A percentile compares a stretch with the other conserved stretches of the same genome.
These are phyloP conservation scores for Hyaloscypha hepaticicola DNA, from an alignment of 495 filamentous ascomycete species.

Conservation along the genomic window DNA sequence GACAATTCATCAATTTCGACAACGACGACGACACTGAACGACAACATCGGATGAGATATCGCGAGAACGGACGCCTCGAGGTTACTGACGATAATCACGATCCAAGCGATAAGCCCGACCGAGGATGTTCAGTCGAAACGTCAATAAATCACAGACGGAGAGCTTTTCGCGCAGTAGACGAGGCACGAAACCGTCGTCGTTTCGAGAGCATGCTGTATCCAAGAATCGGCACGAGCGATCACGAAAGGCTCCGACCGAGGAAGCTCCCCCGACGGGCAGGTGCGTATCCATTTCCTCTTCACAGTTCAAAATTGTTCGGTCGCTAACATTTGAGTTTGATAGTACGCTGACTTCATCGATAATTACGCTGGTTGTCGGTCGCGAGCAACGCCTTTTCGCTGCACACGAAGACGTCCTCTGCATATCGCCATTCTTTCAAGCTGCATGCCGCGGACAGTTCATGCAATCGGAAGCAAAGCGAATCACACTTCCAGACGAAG, in stretches of 20 bases:
- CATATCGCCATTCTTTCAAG: conserved; percentile 76
- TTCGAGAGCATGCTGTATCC: conserved; percentile 33
- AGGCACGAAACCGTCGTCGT: conserved; percentile 27
- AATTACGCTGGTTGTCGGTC: conserved; percentile 77
- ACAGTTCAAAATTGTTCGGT: neutral
- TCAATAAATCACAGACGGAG: conserved; percentile 31
- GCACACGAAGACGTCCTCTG: conserved; percentile 86
- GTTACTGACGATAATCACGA: neutral
- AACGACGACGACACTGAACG: neutral
- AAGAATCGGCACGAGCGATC: conserved; percentile 30
- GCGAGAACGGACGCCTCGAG: neutral
- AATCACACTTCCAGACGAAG: conserved; percentile 79
- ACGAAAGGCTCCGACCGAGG: conserved; percentile 28
- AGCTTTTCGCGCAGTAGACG: conserved; percentile 28
- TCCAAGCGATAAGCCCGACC: neutral
- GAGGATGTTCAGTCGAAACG: conserved; percentile 32
- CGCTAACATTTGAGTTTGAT: conserved; percentile 17
- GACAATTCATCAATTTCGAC: conserved; percentile 2
- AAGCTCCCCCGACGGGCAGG: conserved; percentile 17
- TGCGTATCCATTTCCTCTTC: conserved; percentile 10
- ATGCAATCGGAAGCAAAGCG: conserved; percentile 61
- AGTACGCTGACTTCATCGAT: conserved; percentile 62
- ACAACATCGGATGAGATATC: neutral
- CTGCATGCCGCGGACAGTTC: conserved; percentile 59
- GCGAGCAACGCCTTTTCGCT: conserved; percentile 82